phyloP scores from a whole-genome alignment of 1,284 basidiomycete species.

The Naganishia albida region DNA sequence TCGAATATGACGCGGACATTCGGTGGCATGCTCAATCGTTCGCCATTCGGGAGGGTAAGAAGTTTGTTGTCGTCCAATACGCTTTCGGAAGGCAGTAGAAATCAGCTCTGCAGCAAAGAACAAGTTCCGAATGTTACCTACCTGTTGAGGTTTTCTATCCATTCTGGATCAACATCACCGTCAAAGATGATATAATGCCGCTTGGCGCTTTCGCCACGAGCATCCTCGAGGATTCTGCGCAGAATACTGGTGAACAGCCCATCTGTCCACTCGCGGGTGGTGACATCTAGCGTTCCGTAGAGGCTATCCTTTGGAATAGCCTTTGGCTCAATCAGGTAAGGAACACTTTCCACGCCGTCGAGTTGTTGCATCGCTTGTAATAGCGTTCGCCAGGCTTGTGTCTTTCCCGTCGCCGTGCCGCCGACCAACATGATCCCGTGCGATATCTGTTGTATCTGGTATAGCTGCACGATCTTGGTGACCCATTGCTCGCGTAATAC shows the following conservation, averaged over 20 bases:
- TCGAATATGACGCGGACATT: slow-evolving; percentile 99
- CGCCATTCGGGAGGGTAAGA: slow-evolving; percentile 94
- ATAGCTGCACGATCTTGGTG: slow-evolving; percentile 93
- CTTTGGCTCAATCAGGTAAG: slow-evolving; percentile 98
- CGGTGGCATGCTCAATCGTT: slow-evolving; percentile 92
- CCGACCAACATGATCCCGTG: slow-evolving; percentile 99
- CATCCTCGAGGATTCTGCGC: slow-evolving; percentile 97
- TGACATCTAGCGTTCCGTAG: slow-evolving; percentile 95
- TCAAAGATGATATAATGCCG: slow-evolving; percentile 99
- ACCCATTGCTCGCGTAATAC: slow-evolving; percentile 87
- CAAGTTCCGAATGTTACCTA: slow-evolving; percentile 47
- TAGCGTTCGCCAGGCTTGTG: slow-evolving; percentile 93
- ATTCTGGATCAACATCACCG: slow-evolving; percentile 99
- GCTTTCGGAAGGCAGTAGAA: slow-evolving; percentile 57
- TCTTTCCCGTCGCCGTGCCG: slow-evolving; percentile 95
- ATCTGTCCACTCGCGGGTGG: slow-evolving; percentile 99
- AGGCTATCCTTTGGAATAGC: slow-evolving; percentile 98
- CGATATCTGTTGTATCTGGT: slow-evolving; percentile 99
- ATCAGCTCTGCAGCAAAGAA: not conserved
- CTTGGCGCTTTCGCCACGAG: slow-evolving; percentile 94
- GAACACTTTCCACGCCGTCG: slow-evolving; percentile 87
- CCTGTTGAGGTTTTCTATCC: slow-evolving; percentile 99
- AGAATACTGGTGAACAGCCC: slow-evolving; percentile 97
- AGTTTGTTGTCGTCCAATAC: slow-evolving; percentile 99
- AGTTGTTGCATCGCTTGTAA: slow-evolving; percentile 86